Conservation (phyloP, 345 rosid genomes). For the Bruguiera gymnorhiza region DNA sequence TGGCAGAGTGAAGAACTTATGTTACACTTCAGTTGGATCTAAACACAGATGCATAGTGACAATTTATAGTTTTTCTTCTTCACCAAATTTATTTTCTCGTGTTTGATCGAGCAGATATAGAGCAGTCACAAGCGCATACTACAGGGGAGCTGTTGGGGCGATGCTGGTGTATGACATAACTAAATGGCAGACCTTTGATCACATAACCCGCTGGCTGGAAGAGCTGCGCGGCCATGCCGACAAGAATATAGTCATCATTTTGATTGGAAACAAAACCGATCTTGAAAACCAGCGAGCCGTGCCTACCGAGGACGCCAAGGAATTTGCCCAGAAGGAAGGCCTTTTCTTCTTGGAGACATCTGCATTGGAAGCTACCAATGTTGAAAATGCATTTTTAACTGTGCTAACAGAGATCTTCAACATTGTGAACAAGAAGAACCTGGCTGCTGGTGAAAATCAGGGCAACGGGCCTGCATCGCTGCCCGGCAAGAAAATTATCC, state of each 20-base stretch:
- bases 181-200: constrained; percentile 29
- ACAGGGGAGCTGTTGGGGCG: constrained; percentile 34
- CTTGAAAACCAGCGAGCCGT: constrained; percentile 25
- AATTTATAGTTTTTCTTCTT: not conserved
- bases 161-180: constrained; percentile 20
- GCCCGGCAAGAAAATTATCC: constrained; percentile 16
- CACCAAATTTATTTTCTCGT: not conserved
- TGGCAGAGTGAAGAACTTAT: too few relatives aligned
- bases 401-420: constrained; percentile 26
- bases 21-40: too few relatives aligned
- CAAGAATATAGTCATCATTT: constrained; percentile 29
- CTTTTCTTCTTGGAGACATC: constrained; percentile 33
- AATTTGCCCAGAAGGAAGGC: constrained; percentile 26
- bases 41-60: too few relatives aligned
- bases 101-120: constrained; percentile 19
- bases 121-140: constrained; percentile 33
- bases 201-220: constrained; percentile 29
- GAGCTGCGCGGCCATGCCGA: constrained; percentile 33
- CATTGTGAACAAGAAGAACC: constrained; percentile 21
- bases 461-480: constrained; percentile 13
- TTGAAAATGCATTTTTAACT: constrained; percentile 24
- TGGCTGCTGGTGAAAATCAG: constrained; percentile 25
- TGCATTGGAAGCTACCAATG: constrained; percentile 27
- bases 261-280: constrained; percentile 30
- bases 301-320: constrained; percentile 26